Evolutionary conservation across 306 rosid species (phyloP).

Genomic region (Cicer chorassanicum): DNA sequence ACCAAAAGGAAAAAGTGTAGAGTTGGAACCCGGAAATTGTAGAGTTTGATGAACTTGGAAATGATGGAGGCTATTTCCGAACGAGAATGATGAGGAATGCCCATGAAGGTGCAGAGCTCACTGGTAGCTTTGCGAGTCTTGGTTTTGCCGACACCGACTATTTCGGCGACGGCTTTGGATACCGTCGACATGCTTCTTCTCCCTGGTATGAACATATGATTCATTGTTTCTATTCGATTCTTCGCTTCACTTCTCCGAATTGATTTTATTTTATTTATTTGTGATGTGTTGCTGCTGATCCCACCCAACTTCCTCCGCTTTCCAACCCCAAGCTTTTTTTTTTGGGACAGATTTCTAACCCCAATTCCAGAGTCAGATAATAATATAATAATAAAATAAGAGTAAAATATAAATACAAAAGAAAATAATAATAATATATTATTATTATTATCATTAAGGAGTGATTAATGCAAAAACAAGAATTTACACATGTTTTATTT

Average conservation of each 20-base stretch:
- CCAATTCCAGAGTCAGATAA: too few species aligned
- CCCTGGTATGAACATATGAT: constrained; percentile 17
- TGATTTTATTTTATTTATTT: constrained; percentile 5
- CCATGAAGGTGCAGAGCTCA: constrained; percentile 61
- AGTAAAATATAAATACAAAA: too few species aligned
- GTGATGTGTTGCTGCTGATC: neutral
- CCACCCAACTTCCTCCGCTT: neutral
- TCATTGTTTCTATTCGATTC: constrained; percentile 23
- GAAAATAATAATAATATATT: too few species aligned
- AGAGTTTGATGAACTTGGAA: constrained; percentile 67
- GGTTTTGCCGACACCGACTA: constrained; percentile 41
- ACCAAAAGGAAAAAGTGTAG: neutral
- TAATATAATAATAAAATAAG: too few species aligned
- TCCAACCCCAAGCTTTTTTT: too few species aligned
- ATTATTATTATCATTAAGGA: too few species aligned
- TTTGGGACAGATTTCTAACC: too few species aligned
- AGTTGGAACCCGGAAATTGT: constrained; percentile 50
- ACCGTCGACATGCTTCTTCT: constrained; percentile 51
- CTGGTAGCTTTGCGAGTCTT: constrained; percentile 48
- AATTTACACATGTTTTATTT: too few species aligned
- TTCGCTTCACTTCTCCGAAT: neutral
- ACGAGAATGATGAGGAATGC: constrained; percentile 57
- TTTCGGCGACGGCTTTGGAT: constrained; percentile 47
- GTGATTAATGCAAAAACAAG: too few species aligned
- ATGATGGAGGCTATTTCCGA: constrained; percentile 52